Evolutionary conservation across 2,329 filamentous ascomycete genomes (phyloP), one percentile per base, ranked within the genome.

Genomic region (Sphaerostilbella broomeana): DNA sequence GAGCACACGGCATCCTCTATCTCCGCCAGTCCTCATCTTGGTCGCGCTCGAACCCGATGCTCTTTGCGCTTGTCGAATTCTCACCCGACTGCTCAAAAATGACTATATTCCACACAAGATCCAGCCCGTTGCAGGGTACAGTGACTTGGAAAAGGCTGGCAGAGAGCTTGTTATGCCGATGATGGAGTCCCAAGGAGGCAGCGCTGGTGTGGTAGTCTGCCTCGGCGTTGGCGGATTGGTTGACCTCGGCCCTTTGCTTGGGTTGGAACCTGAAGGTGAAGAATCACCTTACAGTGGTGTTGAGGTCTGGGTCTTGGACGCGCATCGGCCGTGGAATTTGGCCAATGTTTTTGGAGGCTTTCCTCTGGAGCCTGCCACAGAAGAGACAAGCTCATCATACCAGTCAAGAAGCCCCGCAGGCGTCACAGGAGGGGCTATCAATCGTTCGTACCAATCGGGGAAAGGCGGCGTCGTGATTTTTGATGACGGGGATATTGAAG

Each of bases 91-190:
- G n/a, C 73, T 98, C 45, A 95, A 94, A 65, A 84, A 90, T 71
- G 92, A 98, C 69, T 97, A 94, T 59, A 94, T 98, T 51, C 86
- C 84, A 11, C 90, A 97, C 68, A 97, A 95, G 65, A 95, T 97
- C 56, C 86, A 95, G 55, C 92, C 92, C 1, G 83, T 98, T 39
- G 79, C 86, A 15, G 92, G 92, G 40, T 97, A 95, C 77, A 81
- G 79, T 49, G 92, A 97, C 60, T 77, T 98, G 32, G 75, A 86
- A 56, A 81, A 79, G 51, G 83, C 83, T 16, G 89, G 89, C 31
- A 75, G 77, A 55, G 80, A 89, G 49, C 72, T 94, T 30, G 84
- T 95, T 27, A 73, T 72, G 39, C 88, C 88, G 9, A 88, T 95
- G 86, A 89, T 87, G 71, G 81, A 84, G 55, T 79, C 79, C 20